Percentiles rank a stretch among this genome's conserved stretches.
These are phyloP conservation scores for Teratosphaeriaceae sp. DNA, from an alignment of 2,329 filamentous ascomycete genomes.

Conservation along the genomic window DNA sequence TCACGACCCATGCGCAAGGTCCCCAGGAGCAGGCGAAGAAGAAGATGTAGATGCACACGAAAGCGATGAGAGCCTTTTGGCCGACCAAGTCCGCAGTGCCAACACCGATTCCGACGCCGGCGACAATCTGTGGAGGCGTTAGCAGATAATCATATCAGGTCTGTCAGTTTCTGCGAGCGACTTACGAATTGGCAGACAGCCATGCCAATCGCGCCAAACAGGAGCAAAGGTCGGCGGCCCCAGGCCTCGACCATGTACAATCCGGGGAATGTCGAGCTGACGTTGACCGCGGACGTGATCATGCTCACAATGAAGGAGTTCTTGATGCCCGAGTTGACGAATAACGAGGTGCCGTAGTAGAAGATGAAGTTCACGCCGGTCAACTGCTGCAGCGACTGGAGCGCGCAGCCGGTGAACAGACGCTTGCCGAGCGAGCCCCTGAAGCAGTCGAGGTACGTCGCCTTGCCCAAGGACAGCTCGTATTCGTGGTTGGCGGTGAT, in stretches of 20 bases:
- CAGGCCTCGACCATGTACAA: conserved; percentile 61
- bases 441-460: conserved; percentile 60
- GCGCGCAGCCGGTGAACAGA: conserved; percentile 62
- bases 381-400: conserved; percentile 75
- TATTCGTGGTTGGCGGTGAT: conserved; percentile 85
- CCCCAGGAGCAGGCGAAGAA: conserved; percentile 16
- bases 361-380: conserved; percentile 59
- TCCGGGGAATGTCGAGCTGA: conserved; percentile 67
- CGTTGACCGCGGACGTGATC: conserved; percentile 63
- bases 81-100: conserved; percentile 31
- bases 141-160: too few species aligned
- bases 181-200: conserved; percentile 45
- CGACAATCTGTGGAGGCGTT: conserved; percentile 37
- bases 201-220: conserved; percentile 72
- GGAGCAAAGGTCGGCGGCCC: conserved; percentile 67
- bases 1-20: conserved; percentile 43
- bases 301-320: conserved; percentile 38
- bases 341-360: conserved; percentile 68
- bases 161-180: too few species aligned
- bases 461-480: conserved; percentile 58
- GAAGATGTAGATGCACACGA: conserved; percentile 35
- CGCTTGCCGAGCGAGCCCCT: conserved; percentile 58
- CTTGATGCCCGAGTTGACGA: conserved; percentile 42
- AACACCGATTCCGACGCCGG: conserved; percentile 46
- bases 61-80: conserved; percentile 30